A percentile compares a stretch with the other conserved stretches of the same genome.
phyloP scores from a whole-genome alignment of 2,329 filamentous ascomycete species.

The Curvularia verruculosa region DNA sequence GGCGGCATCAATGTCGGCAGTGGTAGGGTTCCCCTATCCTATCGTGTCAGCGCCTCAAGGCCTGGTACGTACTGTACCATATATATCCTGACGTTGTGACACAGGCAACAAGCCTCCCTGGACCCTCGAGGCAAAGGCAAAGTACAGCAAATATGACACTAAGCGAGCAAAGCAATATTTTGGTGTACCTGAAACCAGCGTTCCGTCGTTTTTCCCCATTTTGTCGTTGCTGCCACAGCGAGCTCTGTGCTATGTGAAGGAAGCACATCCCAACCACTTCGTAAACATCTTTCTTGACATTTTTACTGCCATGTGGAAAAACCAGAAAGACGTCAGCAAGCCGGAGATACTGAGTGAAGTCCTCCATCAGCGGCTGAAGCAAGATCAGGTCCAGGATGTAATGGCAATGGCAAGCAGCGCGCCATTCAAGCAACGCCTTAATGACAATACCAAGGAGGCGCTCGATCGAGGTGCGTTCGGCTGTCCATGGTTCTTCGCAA shows the following conservation, averaged over 20 bases:
- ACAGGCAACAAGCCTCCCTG: constrained; percentile 77
- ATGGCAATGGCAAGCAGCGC: constrained; percentile 59
- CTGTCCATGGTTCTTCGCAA: constrained; percentile 76
- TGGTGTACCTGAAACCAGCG: constrained; percentile 49
- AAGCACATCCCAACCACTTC: constrained; percentile 57
- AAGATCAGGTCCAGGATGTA: constrained; percentile 62
- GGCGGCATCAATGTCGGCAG: constrained; percentile 53
- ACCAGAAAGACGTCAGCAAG: constrained; percentile 64
- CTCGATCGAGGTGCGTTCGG: constrained; percentile 74
- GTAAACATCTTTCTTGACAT: constrained; percentile 61
- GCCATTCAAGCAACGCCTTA: constrained; percentile 61
- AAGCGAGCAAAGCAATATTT: constrained; percentile 60
- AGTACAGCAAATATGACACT: constrained; percentile 60
- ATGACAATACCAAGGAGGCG: constrained; percentile 65
- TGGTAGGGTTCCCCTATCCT: constrained; percentile 33
- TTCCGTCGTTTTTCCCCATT: constrained; percentile 61
- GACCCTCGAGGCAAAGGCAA: constrained; percentile 70
- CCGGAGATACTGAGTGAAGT: constrained; percentile 58
- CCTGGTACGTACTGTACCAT: not conserved
- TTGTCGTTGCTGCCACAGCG: constrained; percentile 66
- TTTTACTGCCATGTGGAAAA: constrained; percentile 68
- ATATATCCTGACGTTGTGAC: constrained; percentile 10
- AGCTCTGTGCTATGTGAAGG: constrained; percentile 70
- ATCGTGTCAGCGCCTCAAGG: not conserved
- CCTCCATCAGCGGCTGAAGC: constrained; percentile 56